A percentile compares a stretch with the other conserved stretches of the same genome.
Evolutionary conservation across 2,329 filamentous ascomycete species (phyloP).

Genomic region (Aspergillus sp.): DNA sequence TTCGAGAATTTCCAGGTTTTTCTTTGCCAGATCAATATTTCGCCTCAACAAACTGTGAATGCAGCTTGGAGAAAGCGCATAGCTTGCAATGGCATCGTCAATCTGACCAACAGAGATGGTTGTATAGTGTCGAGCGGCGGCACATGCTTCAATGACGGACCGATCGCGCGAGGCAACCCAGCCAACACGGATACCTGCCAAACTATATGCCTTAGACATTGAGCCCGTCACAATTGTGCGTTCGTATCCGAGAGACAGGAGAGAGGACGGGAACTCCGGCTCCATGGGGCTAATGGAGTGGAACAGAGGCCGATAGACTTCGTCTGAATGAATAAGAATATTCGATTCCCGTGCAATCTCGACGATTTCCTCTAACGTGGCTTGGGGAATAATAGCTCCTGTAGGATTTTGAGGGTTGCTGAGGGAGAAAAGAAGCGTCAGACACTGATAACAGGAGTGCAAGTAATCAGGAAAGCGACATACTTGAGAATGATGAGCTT

Average conservation of each 20-base stretch:
- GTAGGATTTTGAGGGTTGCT: constrained; percentile 77
- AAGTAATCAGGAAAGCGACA: constrained; percentile 1
- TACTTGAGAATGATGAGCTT: constrained; percentile 60
- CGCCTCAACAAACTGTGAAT: constrained; percentile 59
- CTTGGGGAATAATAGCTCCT: constrained; percentile 62
- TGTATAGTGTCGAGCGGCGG: constrained; percentile 70
- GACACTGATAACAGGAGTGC: not conserved
- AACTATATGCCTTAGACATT: constrained; percentile 78
- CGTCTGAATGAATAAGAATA: constrained; percentile 68
- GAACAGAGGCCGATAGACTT: constrained; percentile 81
- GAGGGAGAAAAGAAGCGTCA: not conserved
- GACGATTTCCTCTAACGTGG: constrained; percentile 58
- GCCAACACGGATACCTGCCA: constrained; percentile 76
- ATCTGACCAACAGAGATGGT: constrained; percentile 81
- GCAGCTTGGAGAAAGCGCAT: constrained; percentile 62
- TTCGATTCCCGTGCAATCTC: constrained; percentile 57
- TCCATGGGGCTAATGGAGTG: constrained; percentile 58
- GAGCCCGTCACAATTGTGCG: constrained; percentile 71
- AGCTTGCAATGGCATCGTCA: constrained; percentile 73
- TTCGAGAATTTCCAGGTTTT: constrained; percentile 63
- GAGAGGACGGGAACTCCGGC: constrained; percentile 59
- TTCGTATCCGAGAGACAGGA: constrained; percentile 66
- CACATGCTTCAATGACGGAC: constrained; percentile 59
- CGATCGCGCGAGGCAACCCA: constrained; percentile 70
- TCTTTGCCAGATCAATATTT: constrained; percentile 63